Percentiles rank a stretch among this genome's conserved stretches.
Conservation (phyloP, 306 rosid species). For the Medicago ruthenica region DNA sequence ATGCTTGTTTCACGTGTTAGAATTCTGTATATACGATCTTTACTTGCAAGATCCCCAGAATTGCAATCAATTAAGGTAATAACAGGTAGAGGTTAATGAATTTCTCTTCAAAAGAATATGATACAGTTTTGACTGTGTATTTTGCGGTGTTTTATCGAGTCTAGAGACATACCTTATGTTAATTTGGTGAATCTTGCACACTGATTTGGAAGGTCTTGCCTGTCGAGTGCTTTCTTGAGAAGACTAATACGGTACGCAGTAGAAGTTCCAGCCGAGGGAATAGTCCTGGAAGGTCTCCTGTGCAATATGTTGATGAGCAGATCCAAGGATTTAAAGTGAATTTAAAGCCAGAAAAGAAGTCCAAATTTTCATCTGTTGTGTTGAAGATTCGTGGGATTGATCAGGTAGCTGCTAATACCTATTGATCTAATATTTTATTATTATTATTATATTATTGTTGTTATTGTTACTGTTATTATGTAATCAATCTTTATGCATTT, state of each 20-base stretch:
- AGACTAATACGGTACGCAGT: conserved; percentile 78
- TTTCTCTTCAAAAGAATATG: conserved; percentile 27
- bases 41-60: conserved; percentile 96
- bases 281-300: conserved; percentile 96
- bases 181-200: conserved; percentile 41
- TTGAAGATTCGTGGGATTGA: conserved; percentile 96
- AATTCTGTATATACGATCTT: conserved; percentile 88
- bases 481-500: conserved; percentile 2
- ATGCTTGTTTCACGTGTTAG: conserved; percentile 99
- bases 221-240: conserved; percentile 89
- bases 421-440: not conserved
- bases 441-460: too few species aligned
- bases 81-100: conserved; percentile 17
- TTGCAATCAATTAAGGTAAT: conserved; percentile 95
- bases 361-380: conserved; percentile 94
- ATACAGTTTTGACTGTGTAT: conserved; percentile 19
- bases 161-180: conserved; percentile 41
- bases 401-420: conserved; percentile 64
- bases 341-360: conserved; percentile 88
- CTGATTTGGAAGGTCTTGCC: conserved; percentile 70
- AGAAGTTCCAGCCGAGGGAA: conserved; percentile 88
- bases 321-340: conserved; percentile 91
- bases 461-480: too few species aligned
- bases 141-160: conserved; percentile 31
- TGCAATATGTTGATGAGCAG: conserved; percentile 74